phyloP scores from a whole-genome alignment of 345 rosid species.

The Populus simonii region DNA sequence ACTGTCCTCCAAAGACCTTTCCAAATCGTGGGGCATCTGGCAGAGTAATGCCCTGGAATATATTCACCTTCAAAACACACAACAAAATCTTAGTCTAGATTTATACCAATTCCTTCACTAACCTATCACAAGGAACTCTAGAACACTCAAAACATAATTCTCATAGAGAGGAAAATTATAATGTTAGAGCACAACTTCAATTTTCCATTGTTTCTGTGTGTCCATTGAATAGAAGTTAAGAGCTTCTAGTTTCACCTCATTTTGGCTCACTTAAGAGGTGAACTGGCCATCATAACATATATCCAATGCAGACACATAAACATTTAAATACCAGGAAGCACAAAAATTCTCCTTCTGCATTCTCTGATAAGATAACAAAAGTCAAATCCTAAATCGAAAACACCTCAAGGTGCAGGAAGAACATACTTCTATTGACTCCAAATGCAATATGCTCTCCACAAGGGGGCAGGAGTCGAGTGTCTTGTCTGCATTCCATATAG shows the following conservation, averaged over 20 bases:
- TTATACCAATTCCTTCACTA: background rate
- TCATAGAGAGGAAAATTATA: background rate
- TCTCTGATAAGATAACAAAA: background rate
- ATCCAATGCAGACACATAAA: background rate
- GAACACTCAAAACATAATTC: background rate
- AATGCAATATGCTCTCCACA: slow-evolving; percentile 76
- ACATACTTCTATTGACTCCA: slow-evolving; percentile 84
- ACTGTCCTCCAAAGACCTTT: slow-evolving; percentile 94
- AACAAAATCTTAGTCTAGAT: background rate
- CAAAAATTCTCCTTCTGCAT: background rate
- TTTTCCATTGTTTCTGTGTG: no score
- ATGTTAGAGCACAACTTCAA: no score
- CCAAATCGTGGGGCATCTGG: slow-evolving; percentile 90
- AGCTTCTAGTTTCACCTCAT: background rate
- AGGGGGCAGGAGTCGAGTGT: slow-evolving; percentile 50
- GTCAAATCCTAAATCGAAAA: background rate
- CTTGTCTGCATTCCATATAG: slow-evolving; percentile 86
- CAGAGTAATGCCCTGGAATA: slow-evolving; percentile 80
- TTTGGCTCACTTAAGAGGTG: background rate
- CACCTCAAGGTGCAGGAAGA: background rate
- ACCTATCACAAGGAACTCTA: background rate
- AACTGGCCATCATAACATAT: background rate
- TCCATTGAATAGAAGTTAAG: no score
- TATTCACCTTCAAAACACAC: slow-evolving; percentile 57
- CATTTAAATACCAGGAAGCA: background rate